Percentiles rank a stretch among this genome's conserved stretches.
These are phyloP conservation scores for Ascochyta rabiei DNA, from an alignment of 2,329 filamentous ascomycete species.

Conservation along the genomic window DNA sequence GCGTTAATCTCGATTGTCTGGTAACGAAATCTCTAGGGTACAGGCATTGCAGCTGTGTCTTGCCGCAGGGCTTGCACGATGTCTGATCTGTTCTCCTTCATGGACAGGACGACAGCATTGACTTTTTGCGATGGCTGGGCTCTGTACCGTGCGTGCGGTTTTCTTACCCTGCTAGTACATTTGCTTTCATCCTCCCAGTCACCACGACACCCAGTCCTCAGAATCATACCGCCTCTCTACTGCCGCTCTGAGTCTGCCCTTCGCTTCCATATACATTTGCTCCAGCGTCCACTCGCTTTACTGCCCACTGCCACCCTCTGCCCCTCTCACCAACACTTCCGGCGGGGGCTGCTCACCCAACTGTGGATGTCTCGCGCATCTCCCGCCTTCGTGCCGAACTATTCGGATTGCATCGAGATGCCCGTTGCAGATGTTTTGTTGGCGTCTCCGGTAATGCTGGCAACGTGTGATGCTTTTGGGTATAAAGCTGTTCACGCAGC, in stretches of 20 bases:
- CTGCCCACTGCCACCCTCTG: neutral
- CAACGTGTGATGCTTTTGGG: slow-evolving; percentile 7
- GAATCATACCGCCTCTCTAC: neutral
- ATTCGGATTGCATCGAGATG: slow-evolving; percentile 3
- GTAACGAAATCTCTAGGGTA: too few relatives aligned
- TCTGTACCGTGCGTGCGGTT: too few relatives aligned
- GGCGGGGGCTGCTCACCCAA: slow-evolving; percentile 1
- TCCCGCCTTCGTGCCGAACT: slow-evolving; percentile 1
- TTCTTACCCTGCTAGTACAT: too few relatives aligned
- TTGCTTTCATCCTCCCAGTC: too few relatives aligned
- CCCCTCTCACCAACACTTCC: neutral
- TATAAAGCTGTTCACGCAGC: slow-evolving; percentile 5
- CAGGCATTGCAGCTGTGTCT: too few relatives aligned
- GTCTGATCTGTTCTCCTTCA: too few relatives aligned
- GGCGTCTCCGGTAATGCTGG: neutral
- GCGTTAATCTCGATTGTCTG: too few relatives aligned
- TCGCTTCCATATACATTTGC: neutral
- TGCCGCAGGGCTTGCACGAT: too few relatives aligned
- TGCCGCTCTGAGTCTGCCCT: too few relatives aligned
- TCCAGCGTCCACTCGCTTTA: neutral
- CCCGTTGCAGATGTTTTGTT: neutral
- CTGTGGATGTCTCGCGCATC: neutral
- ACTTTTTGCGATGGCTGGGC: too few relatives aligned
- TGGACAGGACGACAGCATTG: too few relatives aligned
- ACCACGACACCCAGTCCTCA: too few relatives aligned